Conservation (phyloP, 192 early-diverging fungal genomes). For the Linnemannia schmuckeri region DNA sequence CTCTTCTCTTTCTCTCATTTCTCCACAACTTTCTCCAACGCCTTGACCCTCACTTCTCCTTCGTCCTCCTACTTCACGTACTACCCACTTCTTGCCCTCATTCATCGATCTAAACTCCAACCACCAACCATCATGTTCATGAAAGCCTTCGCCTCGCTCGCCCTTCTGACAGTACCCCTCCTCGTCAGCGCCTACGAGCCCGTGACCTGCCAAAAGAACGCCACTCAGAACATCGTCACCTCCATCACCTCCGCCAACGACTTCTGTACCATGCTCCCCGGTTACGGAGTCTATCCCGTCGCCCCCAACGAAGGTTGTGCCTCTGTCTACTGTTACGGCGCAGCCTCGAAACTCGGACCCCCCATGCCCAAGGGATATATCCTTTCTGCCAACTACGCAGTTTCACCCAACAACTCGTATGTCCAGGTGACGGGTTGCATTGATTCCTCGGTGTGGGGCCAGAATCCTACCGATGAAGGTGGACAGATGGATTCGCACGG, state of each 20-base stretch:
- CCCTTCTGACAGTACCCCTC: conserved; percentile 6
- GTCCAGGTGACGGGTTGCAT: conserved; percentile 55
- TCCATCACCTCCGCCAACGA: conserved; percentile 11
- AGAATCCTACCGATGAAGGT: conserved; percentile 48
- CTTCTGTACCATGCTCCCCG: conserved; percentile 43
- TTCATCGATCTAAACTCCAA: neutral
- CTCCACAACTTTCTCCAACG: neutral
- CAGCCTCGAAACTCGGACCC: conserved; percentile 14
- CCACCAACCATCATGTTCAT: conserved; percentile 6
- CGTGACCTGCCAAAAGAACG: conserved; percentile 38
- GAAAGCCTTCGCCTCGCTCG: conserved; percentile 19
- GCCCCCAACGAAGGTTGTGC: conserved; percentile 45
- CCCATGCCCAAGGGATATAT: conserved; percentile 35
- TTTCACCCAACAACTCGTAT: conserved; percentile 15
- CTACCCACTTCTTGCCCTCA: neutral
- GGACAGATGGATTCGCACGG: conserved; percentile 56
- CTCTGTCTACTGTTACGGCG: conserved; percentile 39
- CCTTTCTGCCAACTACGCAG: conserved; percentile 23
- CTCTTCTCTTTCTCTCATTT: neutral
- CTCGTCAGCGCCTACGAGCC: conserved; percentile 27
- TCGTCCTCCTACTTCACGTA: neutral
- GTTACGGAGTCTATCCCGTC: conserved; percentile 31
- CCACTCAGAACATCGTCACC: conserved; percentile 35
- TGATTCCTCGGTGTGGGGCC: conserved; percentile 42
- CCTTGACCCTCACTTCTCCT: neutral